phyloP scores from a whole-genome alignment of 148 eudicot genomes.

The Rhododendron henanense region DNA sequence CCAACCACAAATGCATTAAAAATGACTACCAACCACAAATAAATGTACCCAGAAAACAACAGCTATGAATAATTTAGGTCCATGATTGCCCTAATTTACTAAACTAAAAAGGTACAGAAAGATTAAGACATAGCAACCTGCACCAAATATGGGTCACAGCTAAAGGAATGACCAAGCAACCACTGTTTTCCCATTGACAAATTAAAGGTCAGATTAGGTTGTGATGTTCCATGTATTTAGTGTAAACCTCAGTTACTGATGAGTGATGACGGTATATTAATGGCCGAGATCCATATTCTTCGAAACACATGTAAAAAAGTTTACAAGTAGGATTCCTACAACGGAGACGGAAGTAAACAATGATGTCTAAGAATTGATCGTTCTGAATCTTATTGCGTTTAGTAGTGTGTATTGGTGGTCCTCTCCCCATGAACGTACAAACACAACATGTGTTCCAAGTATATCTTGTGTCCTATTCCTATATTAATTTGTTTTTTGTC shows the following conservation, averaged over 20 bases:
- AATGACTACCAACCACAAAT: neutral
- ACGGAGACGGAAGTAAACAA: neutral
- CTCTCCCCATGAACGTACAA: neutral
- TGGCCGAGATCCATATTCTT: neutral
- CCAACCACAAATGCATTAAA: neutral
- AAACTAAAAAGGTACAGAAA: neutral
- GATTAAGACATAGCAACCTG: slow-evolving; percentile 7
- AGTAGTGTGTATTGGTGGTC: neutral
- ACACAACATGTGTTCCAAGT: neutral
- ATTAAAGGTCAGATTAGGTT: neutral
- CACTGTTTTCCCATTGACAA: neutral
- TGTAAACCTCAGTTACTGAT: neutral
- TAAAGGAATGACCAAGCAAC: neutral
- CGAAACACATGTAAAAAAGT: no score
- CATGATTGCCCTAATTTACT: neutral
- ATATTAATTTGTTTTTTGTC: neutral
- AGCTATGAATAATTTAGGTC: neutral
- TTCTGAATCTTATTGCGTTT: neutral
- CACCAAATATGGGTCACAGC: slow-evolving; percentile 15
- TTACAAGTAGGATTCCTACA: neutral
- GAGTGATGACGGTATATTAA: neutral
- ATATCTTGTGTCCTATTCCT: neutral
- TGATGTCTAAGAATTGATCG: neutral
- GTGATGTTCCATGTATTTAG: neutral
- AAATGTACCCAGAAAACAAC: neutral